Conservation (phyloP, 257 asterid genomes). For the Nicotiana otophora region DNA sequence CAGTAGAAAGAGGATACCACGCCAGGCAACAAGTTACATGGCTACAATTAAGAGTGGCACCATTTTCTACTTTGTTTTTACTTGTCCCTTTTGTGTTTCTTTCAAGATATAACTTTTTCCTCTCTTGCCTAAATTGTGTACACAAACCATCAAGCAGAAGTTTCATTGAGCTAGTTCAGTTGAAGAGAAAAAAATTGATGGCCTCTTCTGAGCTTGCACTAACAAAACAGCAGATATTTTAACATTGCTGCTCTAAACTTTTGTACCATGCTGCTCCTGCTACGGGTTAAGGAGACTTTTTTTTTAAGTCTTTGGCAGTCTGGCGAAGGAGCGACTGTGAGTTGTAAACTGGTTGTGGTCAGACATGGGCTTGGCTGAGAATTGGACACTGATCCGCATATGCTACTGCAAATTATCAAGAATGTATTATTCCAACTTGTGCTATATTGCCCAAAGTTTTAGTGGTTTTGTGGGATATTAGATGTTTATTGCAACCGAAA, state of each 20-base stretch:
- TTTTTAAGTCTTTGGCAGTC: not conserved
- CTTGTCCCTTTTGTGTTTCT: not conserved
- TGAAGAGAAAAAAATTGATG: not conserved
- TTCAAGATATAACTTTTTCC: not conserved
- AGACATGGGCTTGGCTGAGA: not conserved
- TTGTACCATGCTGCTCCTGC: not conserved
- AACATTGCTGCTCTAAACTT: not conserved
- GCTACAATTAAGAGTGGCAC: not conserved
- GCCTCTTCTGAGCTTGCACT: not conserved
- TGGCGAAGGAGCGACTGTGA: not conserved
- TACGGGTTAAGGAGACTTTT: not conserved
- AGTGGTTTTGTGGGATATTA: not conserved
- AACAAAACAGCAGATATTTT: not conserved
- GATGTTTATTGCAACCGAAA: not conserved
- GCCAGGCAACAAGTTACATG: conserved; percentile 24
- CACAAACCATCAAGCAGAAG: not conserved
- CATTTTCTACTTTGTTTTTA: conserved; percentile 4
- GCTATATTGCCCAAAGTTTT: not conserved
- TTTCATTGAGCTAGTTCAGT: not conserved
- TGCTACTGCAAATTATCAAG: not conserved
- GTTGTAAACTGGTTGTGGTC: not conserved
- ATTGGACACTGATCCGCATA: not conserved
- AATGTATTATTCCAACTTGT: not conserved
- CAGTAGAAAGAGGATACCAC: conserved; percentile 75
- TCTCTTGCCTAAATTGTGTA: not conserved